Percentiles rank a stretch among this genome's conserved stretches.
Conservation (phyloP, 768 basidiomycete genomes). For the Tylopilus cervinicoccineus region DNA sequence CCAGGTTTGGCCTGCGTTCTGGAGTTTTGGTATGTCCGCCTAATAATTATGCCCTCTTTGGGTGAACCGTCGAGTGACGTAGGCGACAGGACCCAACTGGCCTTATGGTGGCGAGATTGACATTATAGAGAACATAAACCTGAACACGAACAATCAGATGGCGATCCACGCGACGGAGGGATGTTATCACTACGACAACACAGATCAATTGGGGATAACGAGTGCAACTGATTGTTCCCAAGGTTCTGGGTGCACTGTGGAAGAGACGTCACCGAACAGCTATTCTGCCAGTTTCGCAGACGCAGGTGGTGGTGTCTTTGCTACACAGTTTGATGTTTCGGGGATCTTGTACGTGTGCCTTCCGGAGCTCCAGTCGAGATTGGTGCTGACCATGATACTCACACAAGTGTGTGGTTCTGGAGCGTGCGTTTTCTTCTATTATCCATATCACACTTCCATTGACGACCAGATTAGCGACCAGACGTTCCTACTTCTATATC, state of each 20-base stretch:
- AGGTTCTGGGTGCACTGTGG: conserved; percentile 28
- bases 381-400: conserved; percentile 1
- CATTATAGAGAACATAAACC: conserved; percentile 59
- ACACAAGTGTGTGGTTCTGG: conserved; percentile 47
- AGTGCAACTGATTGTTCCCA: conserved; percentile 22
- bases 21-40: conserved; percentile 25
- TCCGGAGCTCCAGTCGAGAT: neutral
- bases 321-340: conserved; percentile 60
- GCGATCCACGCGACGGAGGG: conserved; percentile 49
- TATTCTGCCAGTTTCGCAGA: conserved; percentile 18
- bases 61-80: neutral
- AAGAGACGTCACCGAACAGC: conserved; percentile 29
- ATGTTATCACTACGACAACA: conserved; percentile 31
- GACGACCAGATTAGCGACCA: conserved; percentile 29
- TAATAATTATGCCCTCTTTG: neutral
- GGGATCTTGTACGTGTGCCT: conserved; percentile 43
- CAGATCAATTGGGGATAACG: conserved; percentile 31
- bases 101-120: conserved; percentile 52
- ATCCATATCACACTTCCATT: conserved; percentile 6
- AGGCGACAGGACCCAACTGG: conserved; percentile 31
- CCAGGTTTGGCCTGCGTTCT: conserved; percentile 32
- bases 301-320: conserved; percentile 61
- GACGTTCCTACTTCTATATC: conserved; percentile 35
- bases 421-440: conserved; percentile 28
- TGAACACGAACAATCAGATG: conserved; percentile 48